Conservation (phyloP, 441 rosid species). For the Dalechampia spathulata region DNA sequence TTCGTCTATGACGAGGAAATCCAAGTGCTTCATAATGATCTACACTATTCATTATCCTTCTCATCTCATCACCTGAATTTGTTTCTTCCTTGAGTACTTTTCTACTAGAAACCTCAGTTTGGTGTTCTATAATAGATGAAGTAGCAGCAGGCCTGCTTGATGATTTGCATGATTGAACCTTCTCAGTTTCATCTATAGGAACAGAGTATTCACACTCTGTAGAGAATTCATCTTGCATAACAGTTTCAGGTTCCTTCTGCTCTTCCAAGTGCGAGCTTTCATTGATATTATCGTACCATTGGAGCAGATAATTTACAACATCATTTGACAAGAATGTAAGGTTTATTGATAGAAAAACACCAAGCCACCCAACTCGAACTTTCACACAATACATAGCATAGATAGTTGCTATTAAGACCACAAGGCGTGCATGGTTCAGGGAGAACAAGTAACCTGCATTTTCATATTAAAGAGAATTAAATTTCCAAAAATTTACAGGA, state of each 20-base stretch:
- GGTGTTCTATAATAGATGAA: conserved; percentile 37
- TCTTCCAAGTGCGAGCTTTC: conserved; percentile 57
- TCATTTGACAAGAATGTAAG: conserved; percentile 95
- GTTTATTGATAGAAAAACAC: conserved; percentile 75
- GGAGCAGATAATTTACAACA: conserved; percentile 59
- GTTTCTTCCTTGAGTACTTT: conserved; percentile 50
- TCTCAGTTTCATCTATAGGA: conserved; percentile 55
- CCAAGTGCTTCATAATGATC: conserved; percentile 90
- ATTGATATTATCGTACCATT: conserved; percentile 70
- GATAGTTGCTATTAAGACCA: conserved; percentile 63
- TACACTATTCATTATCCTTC: conserved; percentile 61
- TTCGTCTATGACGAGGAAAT: conserved; percentile 58
- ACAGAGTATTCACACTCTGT: conserved; percentile 50
- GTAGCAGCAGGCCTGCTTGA: conserved; percentile 48
- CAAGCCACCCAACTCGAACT: conserved; percentile 95
- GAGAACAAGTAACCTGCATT: conserved; percentile 93
- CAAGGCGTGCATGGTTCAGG: conserved; percentile 80
- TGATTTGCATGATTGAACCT: conserved; percentile 59
- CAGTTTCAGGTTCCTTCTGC: conserved; percentile 53
- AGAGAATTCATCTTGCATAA: conserved; percentile 58
- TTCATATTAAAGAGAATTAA: conserved; percentile 16
- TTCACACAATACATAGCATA: conserved; percentile 81
- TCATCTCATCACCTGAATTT: conserved; percentile 77
- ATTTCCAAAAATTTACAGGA: not conserved
- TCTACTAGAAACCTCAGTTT: conserved; percentile 37